Evolutionary conservation across 2,329 filamentous ascomycete species (phyloP).

Genomic region (Neurospora crassa): DNA sequence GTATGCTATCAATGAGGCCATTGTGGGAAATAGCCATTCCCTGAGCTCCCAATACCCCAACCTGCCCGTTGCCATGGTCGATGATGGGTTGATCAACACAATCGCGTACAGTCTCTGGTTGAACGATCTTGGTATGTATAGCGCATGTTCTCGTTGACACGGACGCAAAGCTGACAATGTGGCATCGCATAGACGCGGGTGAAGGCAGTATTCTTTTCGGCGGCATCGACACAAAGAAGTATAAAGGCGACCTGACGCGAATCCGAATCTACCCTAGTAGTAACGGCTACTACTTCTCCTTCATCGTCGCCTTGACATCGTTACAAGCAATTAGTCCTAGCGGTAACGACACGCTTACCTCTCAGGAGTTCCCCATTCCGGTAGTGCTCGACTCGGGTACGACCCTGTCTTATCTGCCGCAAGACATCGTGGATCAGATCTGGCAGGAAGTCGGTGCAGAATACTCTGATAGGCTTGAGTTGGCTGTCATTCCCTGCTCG

Average conservation of each 20-base stretch:
- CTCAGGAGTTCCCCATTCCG: conserved; percentile 35
- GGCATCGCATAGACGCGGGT: conserved; percentile 33
- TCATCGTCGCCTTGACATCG: conserved; percentile 39
- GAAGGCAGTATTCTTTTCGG: conserved; percentile 69
- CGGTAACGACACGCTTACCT: conserved; percentile 38
- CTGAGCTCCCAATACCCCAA: conserved; percentile 37
- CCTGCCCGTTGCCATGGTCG: conserved; percentile 54
- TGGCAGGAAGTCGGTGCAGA: conserved; percentile 46
- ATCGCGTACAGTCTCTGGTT: conserved; percentile 65
- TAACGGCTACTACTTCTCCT: conserved; percentile 31
- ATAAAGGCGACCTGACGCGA: conserved; percentile 49
- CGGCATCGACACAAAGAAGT: conserved; percentile 71
- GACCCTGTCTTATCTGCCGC: conserved; percentile 61
- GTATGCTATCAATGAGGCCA: conserved; percentile 46
- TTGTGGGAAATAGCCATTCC: conserved; percentile 22
- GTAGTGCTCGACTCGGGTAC: conserved; percentile 68
- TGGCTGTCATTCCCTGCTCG: conserved; percentile 42
- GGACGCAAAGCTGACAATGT: conserved; percentile 9
- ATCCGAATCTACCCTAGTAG: conserved; percentile 45
- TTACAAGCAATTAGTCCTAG: conserved; percentile 37
- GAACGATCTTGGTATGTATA: conserved; percentile 36
- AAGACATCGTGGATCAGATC: conserved; percentile 43
- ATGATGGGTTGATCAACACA: conserved; percentile 53
- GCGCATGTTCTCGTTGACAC: not conserved
- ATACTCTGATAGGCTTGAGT: conserved; percentile 27